These are phyloP conservation scores for Chaetothyriales sp. DNA, from an alignment of 2,329 filamentous ascomycete genomes.

Conservation along the genomic window DNA sequence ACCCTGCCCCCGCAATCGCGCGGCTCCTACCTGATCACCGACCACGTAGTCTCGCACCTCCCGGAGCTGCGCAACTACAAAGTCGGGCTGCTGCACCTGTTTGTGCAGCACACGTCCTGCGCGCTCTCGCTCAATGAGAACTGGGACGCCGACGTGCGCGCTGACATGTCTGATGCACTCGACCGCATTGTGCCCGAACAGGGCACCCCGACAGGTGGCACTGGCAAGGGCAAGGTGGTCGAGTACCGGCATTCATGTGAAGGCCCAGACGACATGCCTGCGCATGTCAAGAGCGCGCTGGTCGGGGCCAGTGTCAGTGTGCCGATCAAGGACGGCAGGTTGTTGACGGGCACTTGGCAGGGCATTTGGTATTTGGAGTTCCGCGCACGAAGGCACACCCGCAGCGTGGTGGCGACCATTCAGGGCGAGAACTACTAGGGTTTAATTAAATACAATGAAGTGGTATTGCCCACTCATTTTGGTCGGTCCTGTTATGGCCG, in stretches of 20 bases:
- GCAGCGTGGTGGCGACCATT: conserved; percentile 82
- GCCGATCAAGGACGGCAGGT: conserved; percentile 72
- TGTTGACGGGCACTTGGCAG: conserved; percentile 51
- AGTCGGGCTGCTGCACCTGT: conserved; percentile 73
- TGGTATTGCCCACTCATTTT: too few species aligned
- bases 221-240: conserved; percentile 48
- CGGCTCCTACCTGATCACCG: conserved; percentile 81
- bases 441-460: neutral
- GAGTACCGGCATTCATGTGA: conserved; percentile 73
- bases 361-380: conserved; percentile 95
- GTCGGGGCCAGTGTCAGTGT: conserved; percentile 82
- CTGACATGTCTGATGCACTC: conserved; percentile 86
- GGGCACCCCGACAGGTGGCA: neutral
- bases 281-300: conserved; percentile 83
- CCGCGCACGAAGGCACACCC: conserved; percentile 56
- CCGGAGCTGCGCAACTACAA: conserved; percentile 76
- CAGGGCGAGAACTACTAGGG: conserved; percentile 59
- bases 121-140: conserved; percentile 91
- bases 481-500: too few species aligned
- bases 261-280: conserved; percentile 55
- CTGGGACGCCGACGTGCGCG: conserved; percentile 68
- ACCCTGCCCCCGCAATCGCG: conserved; percentile 61
- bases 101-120: conserved; percentile 90
- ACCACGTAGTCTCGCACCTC: conserved; percentile 54
- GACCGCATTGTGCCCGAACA: conserved; percentile 83